Conservation (phyloP, 2,329 filamentous ascomycete genomes). For the Aspergillus carbonarius region DNA sequence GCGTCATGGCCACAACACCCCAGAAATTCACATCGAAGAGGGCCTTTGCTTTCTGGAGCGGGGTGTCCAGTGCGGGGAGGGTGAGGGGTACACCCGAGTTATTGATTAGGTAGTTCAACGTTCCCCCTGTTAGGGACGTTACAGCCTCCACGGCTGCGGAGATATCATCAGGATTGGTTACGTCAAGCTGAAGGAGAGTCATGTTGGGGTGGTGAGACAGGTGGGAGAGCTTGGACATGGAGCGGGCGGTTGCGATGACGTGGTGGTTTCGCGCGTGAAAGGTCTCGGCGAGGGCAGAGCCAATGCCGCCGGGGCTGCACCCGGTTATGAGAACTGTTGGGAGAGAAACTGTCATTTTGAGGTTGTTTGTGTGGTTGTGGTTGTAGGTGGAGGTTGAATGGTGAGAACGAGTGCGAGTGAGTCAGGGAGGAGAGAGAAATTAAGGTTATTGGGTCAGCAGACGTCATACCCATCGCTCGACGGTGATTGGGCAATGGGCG, state of each 20-base stretch:
- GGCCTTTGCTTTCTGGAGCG: conserved; percentile 34
- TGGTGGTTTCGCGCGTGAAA: conserved; percentile 37
- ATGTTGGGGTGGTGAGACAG: conserved; percentile 25
- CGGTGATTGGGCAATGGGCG: too few species aligned
- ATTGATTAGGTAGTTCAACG: conserved; percentile 44
- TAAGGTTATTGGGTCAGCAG: too few species aligned
- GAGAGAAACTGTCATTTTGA: neutral
- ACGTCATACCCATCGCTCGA: too few species aligned
- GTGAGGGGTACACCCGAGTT: conserved; percentile 43
- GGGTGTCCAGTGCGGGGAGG: conserved; percentile 39
- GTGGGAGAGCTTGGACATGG: conserved; percentile 28
- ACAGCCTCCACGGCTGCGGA: conserved; percentile 29
- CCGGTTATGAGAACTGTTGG: conserved; percentile 39
- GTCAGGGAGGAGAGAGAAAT: too few species aligned
- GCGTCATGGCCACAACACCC: conserved; percentile 35
- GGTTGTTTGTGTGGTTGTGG: neutral
- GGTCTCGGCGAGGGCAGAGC: conserved; percentile 35
- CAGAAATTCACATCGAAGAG: conserved; percentile 48
- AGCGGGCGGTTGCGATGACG: conserved; percentile 43
- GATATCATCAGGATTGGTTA: conserved; percentile 28
- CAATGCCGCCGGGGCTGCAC: conserved; percentile 42
- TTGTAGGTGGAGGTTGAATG: neutral
- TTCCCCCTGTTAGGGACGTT: conserved; percentile 29
- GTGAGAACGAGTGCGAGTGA: neutral
- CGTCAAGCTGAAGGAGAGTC: conserved; percentile 33